Conservation (phyloP, 2,329 filamentous ascomycete genomes). For the Aureobasidium uvarum region DNA sequence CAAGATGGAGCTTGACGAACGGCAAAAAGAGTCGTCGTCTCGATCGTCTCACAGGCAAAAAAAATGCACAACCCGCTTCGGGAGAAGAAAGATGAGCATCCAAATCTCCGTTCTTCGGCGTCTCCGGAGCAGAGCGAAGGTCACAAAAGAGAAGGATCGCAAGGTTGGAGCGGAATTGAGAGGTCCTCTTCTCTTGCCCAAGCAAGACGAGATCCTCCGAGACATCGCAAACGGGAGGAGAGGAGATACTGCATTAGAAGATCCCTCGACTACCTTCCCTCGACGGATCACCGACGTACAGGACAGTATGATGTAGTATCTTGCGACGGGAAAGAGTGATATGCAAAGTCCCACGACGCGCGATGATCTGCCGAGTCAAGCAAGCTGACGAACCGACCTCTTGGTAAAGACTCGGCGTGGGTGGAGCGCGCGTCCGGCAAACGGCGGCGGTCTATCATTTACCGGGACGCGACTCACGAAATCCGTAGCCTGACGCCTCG, state of each 20-base stretch:
- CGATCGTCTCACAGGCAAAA: neutral
- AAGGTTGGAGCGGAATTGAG: neutral
- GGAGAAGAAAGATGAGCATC: neutral
- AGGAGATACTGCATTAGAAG: neutral
- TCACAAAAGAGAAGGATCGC: neutral
- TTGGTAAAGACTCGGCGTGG: slow-evolving; percentile 19
- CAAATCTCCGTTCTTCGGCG: slow-evolving; percentile 8
- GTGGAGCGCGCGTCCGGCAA: slow-evolving; percentile 9
- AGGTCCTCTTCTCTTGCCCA: neutral
- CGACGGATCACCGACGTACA: neutral
- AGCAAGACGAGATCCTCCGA: neutral
- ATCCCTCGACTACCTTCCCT: neutral
- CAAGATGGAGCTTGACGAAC: neutral
- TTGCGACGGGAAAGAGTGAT: neutral
- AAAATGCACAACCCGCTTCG: neutral
- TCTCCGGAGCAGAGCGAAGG: slow-evolving; percentile 3
- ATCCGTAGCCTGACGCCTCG: neutral
- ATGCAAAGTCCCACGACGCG: neutral
- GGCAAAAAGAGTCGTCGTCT: neutral
- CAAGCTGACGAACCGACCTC: slow-evolving; percentile 12
- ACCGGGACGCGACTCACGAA: slow-evolving; percentile 1
- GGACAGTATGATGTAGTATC: neutral
- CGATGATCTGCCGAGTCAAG: slow-evolving; percentile 3
- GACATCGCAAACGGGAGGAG: neutral
- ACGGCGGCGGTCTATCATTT: slow-evolving; percentile 11